Percentiles rank a stretch among this genome's conserved stretches.
Conservation (phyloP, 2,329 filamentous ascomycete genomes). For the Myriosclerotinia duriaeana region DNA sequence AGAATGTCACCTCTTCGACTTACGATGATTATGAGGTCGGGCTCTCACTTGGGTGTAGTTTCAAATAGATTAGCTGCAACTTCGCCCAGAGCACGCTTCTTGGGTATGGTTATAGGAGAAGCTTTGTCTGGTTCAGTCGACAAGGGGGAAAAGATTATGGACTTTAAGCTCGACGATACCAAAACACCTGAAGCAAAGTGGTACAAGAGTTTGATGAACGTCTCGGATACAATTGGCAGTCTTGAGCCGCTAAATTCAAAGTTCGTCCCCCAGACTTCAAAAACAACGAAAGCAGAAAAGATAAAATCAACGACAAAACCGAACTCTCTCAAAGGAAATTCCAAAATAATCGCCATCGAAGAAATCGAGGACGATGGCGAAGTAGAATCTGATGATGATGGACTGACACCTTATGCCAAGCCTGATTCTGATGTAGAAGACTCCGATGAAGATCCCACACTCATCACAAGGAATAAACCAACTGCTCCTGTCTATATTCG, state of each 20-base stretch:
- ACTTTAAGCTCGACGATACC: constrained; percentile 81
- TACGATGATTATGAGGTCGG: constrained; percentile 67
- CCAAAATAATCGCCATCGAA: constrained; percentile 56
- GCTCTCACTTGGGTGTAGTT: constrained; percentile 71
- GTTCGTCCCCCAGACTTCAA: constrained; percentile 28
- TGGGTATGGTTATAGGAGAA: constrained; percentile 87
- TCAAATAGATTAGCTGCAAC: constrained; percentile 82
- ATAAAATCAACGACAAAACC: constrained; percentile 40
- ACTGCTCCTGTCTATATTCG: constrained; percentile 87
- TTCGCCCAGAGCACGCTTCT: constrained; percentile 71
- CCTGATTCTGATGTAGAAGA: constrained; percentile 87
- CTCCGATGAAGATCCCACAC: constrained; percentile 87
- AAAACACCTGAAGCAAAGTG: constrained; percentile 69
- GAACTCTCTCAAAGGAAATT: constrained; percentile 36
- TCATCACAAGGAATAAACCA: constrained; percentile 79
- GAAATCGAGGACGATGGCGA: constrained; percentile 61
- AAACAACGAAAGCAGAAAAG: constrained; percentile 24
- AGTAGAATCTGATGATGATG: constrained; percentile 46
- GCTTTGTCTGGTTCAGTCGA: constrained; percentile 59
- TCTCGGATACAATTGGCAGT: constrained; percentile 63
- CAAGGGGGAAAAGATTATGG: constrained; percentile 69
- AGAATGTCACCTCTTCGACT: constrained; percentile 65
- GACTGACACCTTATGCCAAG: constrained; percentile 74
- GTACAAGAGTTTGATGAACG: constrained; percentile 66
- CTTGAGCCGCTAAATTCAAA: constrained; percentile 49